phyloP scores from a whole-genome alignment of 441 rosid genomes.

The Gossypium laxum region DNA sequence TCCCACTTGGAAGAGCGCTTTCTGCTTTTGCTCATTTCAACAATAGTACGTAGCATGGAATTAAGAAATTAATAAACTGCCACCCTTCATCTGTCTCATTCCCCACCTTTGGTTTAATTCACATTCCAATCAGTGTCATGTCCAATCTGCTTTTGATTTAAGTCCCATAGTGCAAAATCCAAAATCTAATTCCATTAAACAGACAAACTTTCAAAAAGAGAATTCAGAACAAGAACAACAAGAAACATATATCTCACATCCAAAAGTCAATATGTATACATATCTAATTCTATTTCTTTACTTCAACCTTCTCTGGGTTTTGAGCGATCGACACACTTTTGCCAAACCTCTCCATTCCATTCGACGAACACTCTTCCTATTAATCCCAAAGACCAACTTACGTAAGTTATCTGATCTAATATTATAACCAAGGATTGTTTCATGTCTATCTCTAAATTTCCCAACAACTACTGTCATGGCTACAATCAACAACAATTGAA shows the following conservation, averaged over 20 bases:
- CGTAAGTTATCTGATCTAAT: neutral
- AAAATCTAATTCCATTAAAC: neutral
- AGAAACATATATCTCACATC: neutral
- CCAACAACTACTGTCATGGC: neutral
- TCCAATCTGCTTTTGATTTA: neutral
- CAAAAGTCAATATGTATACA: neutral
- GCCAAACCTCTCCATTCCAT: neutral
- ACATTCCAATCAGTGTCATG: neutral
- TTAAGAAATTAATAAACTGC: constrained; percentile 10
- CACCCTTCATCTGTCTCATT: neutral
- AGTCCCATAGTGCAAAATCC: neutral
- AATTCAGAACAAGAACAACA: neutral
- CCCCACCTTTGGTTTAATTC: neutral
- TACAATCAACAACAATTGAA: neutral
- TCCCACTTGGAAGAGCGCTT: constrained; percentile 78
- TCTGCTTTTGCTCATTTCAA: constrained; percentile 56
- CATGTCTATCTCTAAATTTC: neutral
- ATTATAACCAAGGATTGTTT: neutral
- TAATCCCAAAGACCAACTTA: neutral
- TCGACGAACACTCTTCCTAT: neutral
- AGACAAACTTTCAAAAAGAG: neutral
- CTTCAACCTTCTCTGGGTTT: neutral
- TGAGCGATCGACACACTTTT: neutral
- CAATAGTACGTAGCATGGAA: constrained; percentile 16
- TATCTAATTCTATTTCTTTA: neutral